Evolutionary conservation across 2,329 filamentous ascomycete species (phyloP).

Genomic region (Bisporella sp.): DNA sequence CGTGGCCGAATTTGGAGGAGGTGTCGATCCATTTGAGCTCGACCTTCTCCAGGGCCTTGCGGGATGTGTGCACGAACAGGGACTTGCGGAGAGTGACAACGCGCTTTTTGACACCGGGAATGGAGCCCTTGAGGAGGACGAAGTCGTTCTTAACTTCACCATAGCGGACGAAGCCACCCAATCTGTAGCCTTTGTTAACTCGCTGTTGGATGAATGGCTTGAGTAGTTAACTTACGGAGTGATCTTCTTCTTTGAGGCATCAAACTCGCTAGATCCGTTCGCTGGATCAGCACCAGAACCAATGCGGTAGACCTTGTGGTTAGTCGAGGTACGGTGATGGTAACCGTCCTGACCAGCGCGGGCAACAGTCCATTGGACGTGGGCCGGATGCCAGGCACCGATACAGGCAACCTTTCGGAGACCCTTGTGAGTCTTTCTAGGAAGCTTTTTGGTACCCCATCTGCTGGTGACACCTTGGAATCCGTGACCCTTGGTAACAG

Average conservation of each 20-base stretch:
- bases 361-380: conserved; percentile 99
- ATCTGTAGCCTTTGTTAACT: conserved; percentile 46
- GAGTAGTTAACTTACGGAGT: conserved; percentile 73
- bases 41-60: conserved; percentile 97
- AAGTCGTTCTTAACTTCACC: conserved; percentile 99
- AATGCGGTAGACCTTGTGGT: conserved; percentile 99
- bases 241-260: conserved; percentile 98
- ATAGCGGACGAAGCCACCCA: conserved; percentile 99
- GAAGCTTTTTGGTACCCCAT: conserved; percentile 99
- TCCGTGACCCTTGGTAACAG: conserved; percentile 99
- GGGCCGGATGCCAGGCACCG: conserved; percentile 99
- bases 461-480: conserved; percentile 94
- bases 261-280: conserved; percentile 90
- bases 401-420: conserved; percentile 99
- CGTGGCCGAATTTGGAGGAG: conserved; percentile 99
- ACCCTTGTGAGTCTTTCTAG: conserved; percentile 99
- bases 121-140: conserved; percentile 93
- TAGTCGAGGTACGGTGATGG: conserved; percentile 99
- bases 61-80: conserved; percentile 94
- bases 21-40: conserved; percentile 99
- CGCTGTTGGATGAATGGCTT: not conserved
- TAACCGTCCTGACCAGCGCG: conserved; percentile 99
- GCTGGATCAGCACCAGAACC: conserved; percentile 86
- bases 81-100: conserved; percentile 98
- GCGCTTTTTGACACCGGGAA: conserved; percentile 98